phyloP scores from a whole-genome alignment of 257 asterid species.

The Lantana camara region DNA sequence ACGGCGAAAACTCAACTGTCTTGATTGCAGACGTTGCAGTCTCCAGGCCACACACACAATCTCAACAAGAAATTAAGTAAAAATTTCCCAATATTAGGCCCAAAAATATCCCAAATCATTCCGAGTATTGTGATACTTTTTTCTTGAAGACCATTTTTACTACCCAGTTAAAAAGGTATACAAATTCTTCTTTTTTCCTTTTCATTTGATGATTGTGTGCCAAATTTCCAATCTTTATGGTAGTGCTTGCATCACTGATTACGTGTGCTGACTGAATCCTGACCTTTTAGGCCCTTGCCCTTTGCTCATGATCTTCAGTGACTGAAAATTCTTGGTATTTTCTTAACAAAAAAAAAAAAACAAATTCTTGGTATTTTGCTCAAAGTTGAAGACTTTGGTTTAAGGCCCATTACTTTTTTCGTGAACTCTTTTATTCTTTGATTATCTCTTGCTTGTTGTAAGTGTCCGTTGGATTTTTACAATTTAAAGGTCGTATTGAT shows the following conservation, averaged over 20 bases:
- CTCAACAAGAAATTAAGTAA: background rate
- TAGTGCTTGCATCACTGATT: slow-evolving; percentile 31
- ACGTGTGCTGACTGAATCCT: slow-evolving; percentile 22
- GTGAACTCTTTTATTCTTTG: background rate
- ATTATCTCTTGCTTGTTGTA: slow-evolving; percentile 7
- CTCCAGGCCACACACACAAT: background rate
- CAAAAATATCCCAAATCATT: slow-evolving; percentile 3
- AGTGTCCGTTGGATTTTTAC: slow-evolving; percentile 10
- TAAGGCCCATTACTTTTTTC: too few relatives aligned
- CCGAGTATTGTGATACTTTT: background rate
- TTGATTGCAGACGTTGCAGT: too few relatives aligned
- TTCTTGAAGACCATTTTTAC: background rate
- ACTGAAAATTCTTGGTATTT: background rate
- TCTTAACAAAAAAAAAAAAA: too few relatives aligned
- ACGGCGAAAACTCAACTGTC: slow-evolving; percentile 24
- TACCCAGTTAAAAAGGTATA: background rate
- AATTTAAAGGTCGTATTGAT: too few relatives aligned
- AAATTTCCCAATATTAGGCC: slow-evolving; percentile 15
- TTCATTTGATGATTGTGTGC: background rate
- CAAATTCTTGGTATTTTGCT: too few relatives aligned
- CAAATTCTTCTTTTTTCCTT: background rate
- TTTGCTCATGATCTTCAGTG: background rate
- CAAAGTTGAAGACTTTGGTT: slow-evolving; percentile 17
- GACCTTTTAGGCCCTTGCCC: background rate
- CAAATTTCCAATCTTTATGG: background rate